phyloP scores from a whole-genome alignment of 2,329 filamentous ascomycete species.

The Fusarium papillatum region DNA sequence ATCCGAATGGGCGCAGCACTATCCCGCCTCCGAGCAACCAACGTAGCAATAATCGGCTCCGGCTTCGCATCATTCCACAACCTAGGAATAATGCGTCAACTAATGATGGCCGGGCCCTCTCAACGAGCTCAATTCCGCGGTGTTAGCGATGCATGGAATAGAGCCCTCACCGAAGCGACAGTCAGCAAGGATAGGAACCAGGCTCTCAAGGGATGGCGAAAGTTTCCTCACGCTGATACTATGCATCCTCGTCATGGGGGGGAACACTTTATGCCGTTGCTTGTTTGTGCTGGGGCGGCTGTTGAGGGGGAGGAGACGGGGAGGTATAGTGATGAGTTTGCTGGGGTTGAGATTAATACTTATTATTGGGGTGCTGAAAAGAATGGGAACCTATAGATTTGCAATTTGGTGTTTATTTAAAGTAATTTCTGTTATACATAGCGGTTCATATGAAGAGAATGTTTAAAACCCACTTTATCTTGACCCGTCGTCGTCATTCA shows the following conservation, averaged over 20 bases:
- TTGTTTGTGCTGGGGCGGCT: slow-evolving; percentile 68
- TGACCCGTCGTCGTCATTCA: slow-evolving; percentile 40
- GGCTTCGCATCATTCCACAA: slow-evolving; percentile 73
- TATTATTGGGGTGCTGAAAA: slow-evolving; percentile 64
- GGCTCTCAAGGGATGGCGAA: slow-evolving; percentile 61
- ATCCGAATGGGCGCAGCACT: slow-evolving; percentile 68
- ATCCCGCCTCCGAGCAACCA: slow-evolving; percentile 60
- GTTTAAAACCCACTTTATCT: slow-evolving; percentile 28
- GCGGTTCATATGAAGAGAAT: not conserved
- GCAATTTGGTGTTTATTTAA: not conserved
- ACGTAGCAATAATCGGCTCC: slow-evolving; percentile 71
- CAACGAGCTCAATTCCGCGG: slow-evolving; percentile 41
- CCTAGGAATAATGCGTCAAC: slow-evolving; percentile 59
- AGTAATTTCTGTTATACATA: not conserved
- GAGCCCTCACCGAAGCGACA: slow-evolving; percentile 57
- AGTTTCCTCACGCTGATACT: slow-evolving; percentile 60
- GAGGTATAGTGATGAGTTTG: slow-evolving; percentile 62
- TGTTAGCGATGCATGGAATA: slow-evolving; percentile 59
- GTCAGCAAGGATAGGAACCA: slow-evolving; percentile 48
- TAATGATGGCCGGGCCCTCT: slow-evolving; percentile 42
- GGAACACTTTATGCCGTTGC: slow-evolving; percentile 71
- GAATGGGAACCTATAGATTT: not conserved
- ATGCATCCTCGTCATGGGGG: slow-evolving; percentile 68
- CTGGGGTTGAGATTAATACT: slow-evolving; percentile 64
- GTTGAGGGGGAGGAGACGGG: slow-evolving; percentile 56